Percentiles rank a stretch among this genome's conserved stretches.
Conservation (phyloP, 2,329 filamentous ascomycete species). For the Alternaria postmessia region DNA sequence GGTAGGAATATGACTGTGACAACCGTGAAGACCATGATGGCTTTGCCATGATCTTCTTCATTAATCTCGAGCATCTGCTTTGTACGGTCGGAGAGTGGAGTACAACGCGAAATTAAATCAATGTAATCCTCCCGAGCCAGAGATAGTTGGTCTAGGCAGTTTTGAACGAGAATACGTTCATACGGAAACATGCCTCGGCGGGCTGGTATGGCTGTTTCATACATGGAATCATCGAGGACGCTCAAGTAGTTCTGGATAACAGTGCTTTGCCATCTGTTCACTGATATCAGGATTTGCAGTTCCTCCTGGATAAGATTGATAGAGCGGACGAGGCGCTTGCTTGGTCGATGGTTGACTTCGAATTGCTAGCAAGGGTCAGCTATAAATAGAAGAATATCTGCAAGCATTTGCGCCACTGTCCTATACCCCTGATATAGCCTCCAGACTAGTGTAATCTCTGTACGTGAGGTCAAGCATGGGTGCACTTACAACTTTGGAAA, state of each 20-base stretch:
- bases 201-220: constrained; percentile 26
- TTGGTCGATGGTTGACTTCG: constrained; percentile 44
- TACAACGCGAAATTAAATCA: constrained; percentile 37
- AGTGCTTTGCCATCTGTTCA: constrained; percentile 40
- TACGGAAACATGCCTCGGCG: constrained; percentile 34
- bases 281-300: constrained; percentile 27
- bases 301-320: constrained; percentile 48
- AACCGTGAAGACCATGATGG: constrained; percentile 55
- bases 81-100: constrained; percentile 41
- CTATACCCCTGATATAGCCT: no score
- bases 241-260: constrained; percentile 35
- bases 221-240: constrained; percentile 38
- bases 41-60: constrained; percentile 53
- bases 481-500: constrained; percentile 40
- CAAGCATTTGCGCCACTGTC: neutral
- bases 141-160: constrained; percentile 32
- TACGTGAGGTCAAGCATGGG: neutral
- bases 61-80: constrained; percentile 48
- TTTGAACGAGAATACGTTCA: constrained; percentile 32
- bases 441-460: no score
- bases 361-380: constrained; percentile 40
- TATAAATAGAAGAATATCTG: neutral
- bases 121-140: constrained; percentile 33
- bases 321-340: constrained; percentile 43
- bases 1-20: constrained; percentile 57